Conservation (phyloP, 768 basidiomycete genomes). For the Hysterangium stoloniferum region DNA sequence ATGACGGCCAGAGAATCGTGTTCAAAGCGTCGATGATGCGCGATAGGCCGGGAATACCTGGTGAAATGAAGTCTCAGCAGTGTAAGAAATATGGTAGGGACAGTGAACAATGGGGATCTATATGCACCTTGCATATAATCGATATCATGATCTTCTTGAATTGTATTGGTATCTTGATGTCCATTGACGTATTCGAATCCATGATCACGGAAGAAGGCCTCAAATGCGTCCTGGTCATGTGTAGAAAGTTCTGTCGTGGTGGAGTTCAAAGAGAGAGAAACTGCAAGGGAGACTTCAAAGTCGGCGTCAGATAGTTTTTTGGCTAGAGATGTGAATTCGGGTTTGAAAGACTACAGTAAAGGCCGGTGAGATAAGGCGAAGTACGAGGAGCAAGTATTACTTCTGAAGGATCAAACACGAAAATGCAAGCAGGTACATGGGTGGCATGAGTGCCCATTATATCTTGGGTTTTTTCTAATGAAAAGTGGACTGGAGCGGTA, state of each 20-base stretch:
- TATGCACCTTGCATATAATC: conserved; percentile 4
- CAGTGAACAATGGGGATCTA: too few species aligned
- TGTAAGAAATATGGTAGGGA: too few species aligned
- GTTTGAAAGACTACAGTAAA: conserved; percentile 43
- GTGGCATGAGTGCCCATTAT: conserved; percentile 34
- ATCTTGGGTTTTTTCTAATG: conserved; percentile 38
- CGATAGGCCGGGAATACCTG: conserved; percentile 39
- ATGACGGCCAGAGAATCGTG: conserved; percentile 85
- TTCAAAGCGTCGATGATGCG: conserved; percentile 74
- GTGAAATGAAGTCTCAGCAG: too few species aligned
- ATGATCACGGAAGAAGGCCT: conserved; percentile 56
- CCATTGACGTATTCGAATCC: conserved; percentile 67
- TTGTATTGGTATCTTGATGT: background rate
- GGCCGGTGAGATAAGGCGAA: background rate
- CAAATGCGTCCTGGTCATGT: conserved; percentile 45
- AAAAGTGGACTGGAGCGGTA: conserved; percentile 66
- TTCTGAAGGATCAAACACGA: conserved; percentile 61
- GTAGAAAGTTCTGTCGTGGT: conserved; percentile 25
- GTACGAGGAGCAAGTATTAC: conserved; percentile 27
- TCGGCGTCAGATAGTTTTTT: conserved; percentile 44
- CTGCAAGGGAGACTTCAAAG: conserved; percentile 66
- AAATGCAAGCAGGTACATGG: conserved; percentile 63
- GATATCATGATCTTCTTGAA: background rate
- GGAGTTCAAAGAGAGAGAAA: conserved; percentile 33
- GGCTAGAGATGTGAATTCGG: conserved; percentile 37